Conservation (phyloP, 2,329 filamentous ascomycete species). For the Aspergillus sp. region DNA sequence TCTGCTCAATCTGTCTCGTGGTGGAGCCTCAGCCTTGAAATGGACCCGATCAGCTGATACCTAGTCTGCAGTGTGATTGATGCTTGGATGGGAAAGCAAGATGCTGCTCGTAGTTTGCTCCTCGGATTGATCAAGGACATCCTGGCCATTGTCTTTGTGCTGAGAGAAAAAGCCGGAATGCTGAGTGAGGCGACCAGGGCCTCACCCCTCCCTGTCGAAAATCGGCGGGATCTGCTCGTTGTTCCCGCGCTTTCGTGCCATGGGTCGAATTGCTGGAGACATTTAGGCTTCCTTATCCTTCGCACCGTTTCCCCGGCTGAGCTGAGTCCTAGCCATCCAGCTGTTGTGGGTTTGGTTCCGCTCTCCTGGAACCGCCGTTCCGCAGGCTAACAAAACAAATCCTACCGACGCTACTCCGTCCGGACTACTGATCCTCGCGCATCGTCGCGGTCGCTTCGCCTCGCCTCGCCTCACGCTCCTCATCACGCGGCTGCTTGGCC, state of each 20-base stretch:
- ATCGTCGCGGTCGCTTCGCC: constrained; percentile 11
- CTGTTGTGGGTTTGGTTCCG: constrained; percentile 17
- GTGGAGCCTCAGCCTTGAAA: not conserved
- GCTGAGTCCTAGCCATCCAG: not conserved
- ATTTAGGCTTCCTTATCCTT: not conserved
- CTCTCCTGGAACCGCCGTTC: constrained; percentile 18
- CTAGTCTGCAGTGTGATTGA: constrained; percentile 1
- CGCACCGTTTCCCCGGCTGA: not conserved
- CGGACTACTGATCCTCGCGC: not conserved
- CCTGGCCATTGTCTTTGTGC: not conserved
- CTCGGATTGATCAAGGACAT: not conserved
- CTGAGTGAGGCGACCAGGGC: constrained; percentile 2
- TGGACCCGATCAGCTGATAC: constrained; percentile 3
- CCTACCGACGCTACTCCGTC: not conserved
- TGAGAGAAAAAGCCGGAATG: constrained; percentile 3
- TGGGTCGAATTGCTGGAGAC: constrained; percentile 3
- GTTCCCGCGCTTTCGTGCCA: constrained; percentile 1
- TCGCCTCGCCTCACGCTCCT: constrained; percentile 12
- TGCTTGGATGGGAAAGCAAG: not conserved
- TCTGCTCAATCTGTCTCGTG: not conserved
- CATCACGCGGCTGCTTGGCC: constrained; percentile 14
- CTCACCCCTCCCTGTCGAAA: not conserved
- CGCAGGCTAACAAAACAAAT: constrained; percentile 11
- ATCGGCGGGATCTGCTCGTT: not conserved
- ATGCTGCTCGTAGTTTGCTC: not conserved